Evolutionary conservation across 176 grass and related monocot species (phyloP).

Genomic region (Melocanna baccifera): DNA sequence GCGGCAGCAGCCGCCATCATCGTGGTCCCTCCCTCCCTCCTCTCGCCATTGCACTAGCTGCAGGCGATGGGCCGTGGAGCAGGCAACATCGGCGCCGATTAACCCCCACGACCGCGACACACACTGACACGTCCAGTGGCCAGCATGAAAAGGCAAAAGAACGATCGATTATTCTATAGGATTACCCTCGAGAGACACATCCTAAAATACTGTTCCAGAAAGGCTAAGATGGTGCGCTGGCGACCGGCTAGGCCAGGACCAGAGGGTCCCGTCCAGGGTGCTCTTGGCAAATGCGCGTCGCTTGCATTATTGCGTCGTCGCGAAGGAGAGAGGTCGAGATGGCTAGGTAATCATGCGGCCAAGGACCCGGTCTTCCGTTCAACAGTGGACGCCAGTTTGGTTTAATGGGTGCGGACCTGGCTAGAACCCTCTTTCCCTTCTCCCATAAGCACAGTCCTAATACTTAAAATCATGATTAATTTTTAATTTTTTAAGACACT

Average conservation of each 20-base stretch:
- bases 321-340: background rate
- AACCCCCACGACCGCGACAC: background rate
- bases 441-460: too few species aligned
- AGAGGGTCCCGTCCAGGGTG: background rate
- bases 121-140: background rate
- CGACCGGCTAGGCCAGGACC: background rate
- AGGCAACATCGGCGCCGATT: background rate
- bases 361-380: background rate
- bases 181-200: background rate
- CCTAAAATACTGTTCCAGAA: background rate
- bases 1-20: background rate
- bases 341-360: too few species aligned
- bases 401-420: background rate
- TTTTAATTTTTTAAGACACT: too few species aligned
- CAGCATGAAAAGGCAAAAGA: background rate
- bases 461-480: too few species aligned
- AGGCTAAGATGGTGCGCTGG: background rate
- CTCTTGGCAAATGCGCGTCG: background rate
- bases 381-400: background rate
- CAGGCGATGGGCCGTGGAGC: background rate
- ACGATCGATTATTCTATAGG: too few species aligned
- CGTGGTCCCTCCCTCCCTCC: background rate
- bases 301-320: background rate
- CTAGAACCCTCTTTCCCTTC: background rate
- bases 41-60: background rate